Conservation (phyloP, 306 rosid species). For the Luffa aegyptiaca region DNA sequence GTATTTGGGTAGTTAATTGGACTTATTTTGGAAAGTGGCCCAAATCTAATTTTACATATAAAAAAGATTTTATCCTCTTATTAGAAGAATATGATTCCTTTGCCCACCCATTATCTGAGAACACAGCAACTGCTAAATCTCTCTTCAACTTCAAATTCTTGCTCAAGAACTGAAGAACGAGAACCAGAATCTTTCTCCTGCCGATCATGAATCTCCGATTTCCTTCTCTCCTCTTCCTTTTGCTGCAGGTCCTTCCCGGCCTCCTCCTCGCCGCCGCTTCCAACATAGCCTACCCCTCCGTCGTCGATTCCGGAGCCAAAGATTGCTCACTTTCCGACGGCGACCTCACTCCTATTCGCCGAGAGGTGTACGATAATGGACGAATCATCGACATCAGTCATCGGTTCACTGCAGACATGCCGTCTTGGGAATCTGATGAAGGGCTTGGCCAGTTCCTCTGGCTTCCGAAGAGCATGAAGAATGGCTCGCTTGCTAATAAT, state of each 20-base stretch:
- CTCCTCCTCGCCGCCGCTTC: slow-evolving; percentile 9
- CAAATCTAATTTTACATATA: no score
- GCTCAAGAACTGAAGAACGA: not conserved
- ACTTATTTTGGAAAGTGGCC: no score
- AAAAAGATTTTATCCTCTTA: no score
- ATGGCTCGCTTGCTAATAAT: slow-evolving; percentile 42
- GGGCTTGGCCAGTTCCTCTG: slow-evolving; percentile 53
- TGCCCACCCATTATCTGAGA: not conserved
- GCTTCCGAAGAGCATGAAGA: slow-evolving; percentile 50
- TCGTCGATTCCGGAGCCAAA: slow-evolving; percentile 23
- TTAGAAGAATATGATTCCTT: not conserved
- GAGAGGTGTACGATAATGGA: slow-evolving; percentile 50
- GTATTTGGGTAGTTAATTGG: no score
- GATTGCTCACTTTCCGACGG: slow-evolving; percentile 21
- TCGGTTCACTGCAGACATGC: slow-evolving; percentile 33
- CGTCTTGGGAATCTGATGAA: slow-evolving; percentile 37
- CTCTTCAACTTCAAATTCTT: not conserved
- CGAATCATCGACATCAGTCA: slow-evolving; percentile 51
- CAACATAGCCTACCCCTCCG: slow-evolving; percentile 35
- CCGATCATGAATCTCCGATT: not conserved
- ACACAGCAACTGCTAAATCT: not conserved
- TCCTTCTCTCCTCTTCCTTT: slow-evolving; percentile 12
- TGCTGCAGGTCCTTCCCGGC: slow-evolving; percentile 6
- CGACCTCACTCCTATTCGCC: slow-evolving; percentile 38
- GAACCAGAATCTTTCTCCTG: not conserved